Conservation (phyloP, 2,329 filamentous ascomycete genomes). For the Pyrenophora seminiperda region DNA sequence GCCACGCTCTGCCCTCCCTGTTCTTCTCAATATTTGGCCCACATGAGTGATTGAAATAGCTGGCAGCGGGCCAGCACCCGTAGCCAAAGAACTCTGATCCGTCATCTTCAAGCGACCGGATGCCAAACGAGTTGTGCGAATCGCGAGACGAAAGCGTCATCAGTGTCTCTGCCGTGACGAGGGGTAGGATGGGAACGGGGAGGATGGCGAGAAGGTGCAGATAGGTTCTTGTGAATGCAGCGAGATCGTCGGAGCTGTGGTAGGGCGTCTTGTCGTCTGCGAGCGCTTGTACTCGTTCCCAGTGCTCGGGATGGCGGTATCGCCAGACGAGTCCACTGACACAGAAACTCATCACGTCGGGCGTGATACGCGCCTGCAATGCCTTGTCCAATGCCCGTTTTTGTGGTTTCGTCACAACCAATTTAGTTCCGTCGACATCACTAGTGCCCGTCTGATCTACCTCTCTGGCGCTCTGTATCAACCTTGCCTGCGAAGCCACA, state of each 20-base stretch:
- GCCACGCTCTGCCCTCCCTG: constrained; percentile 50
- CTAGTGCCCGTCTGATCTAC: constrained; percentile 1
- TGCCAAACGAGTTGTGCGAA: constrained; percentile 56
- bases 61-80: constrained; percentile 53
- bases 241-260: constrained; percentile 47
- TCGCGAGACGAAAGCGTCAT: constrained; percentile 47
- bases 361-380: constrained; percentile 33
- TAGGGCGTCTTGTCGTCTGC: constrained; percentile 52
- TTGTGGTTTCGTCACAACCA: constrained; percentile 42
- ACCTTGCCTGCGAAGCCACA: constrained; percentile 27
- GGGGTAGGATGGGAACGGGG: constrained; percentile 42
- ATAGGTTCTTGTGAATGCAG: constrained; percentile 48
- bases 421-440: constrained; percentile 10
- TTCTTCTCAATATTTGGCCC: constrained; percentile 52
- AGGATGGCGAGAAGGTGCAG: constrained; percentile 52
- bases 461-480: constrained; percentile 36
- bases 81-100: constrained; percentile 57
- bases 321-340: constrained; percentile 49
- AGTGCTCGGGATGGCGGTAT: constrained; percentile 35
- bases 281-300: constrained; percentile 45
- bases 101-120: constrained; percentile 52
- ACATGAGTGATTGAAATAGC: constrained; percentile 58
- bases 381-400: constrained; percentile 41
- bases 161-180: constrained; percentile 44
- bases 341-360: constrained; percentile 52